These are phyloP conservation scores for Bacterosira constricta DNA, from an alignment of 108 stramenopile genomes.

Conservation along the genomic window DNA sequence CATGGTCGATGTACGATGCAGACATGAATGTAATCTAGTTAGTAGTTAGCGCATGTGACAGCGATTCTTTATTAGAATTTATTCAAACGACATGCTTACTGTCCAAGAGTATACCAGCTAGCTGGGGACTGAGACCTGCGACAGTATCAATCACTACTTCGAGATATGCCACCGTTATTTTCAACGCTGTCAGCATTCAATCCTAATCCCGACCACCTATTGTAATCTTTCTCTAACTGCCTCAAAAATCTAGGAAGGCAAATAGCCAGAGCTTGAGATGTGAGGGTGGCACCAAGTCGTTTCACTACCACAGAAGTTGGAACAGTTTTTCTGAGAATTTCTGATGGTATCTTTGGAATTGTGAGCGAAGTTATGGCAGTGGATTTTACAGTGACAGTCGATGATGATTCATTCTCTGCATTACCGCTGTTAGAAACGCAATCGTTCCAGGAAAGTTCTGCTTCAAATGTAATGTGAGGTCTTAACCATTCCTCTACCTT, in stretches of 20 bases:
- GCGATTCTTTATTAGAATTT: too few species aligned
- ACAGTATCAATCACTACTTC: neutral
- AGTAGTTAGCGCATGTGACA: too few species aligned
- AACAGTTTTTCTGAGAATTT: slow-evolving; percentile 37
- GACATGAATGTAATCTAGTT: too few species aligned
- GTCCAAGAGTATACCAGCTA: too few species aligned
- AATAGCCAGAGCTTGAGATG: slow-evolving; percentile 46
- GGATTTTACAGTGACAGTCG: slow-evolving; percentile 43
- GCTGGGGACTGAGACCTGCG: too few species aligned
- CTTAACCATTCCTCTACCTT: slow-evolving; percentile 46
- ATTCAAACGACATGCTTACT: too few species aligned
- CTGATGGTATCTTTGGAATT: slow-evolving; percentile 37
- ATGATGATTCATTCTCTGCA: neutral
- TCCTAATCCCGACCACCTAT: slow-evolving; percentile 41
- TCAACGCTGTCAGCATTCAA: neutral
- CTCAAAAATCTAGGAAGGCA: slow-evolving; percentile 49
- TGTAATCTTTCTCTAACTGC: slow-evolving; percentile 50
- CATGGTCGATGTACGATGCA: too few species aligned
- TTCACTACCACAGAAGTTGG: slow-evolving; percentile 50
- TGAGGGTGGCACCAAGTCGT: slow-evolving; percentile 45
- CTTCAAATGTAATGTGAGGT: slow-evolving; percentile 54
- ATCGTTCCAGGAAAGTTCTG: slow-evolving; percentile 44
- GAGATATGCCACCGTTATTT: neutral
- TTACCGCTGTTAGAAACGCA: neutral
- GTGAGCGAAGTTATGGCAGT: slow-evolving; percentile 47